Conservation (phyloP, 2,329 filamentous ascomycete species). For the Fusarium tanahbumbuense region DNA sequence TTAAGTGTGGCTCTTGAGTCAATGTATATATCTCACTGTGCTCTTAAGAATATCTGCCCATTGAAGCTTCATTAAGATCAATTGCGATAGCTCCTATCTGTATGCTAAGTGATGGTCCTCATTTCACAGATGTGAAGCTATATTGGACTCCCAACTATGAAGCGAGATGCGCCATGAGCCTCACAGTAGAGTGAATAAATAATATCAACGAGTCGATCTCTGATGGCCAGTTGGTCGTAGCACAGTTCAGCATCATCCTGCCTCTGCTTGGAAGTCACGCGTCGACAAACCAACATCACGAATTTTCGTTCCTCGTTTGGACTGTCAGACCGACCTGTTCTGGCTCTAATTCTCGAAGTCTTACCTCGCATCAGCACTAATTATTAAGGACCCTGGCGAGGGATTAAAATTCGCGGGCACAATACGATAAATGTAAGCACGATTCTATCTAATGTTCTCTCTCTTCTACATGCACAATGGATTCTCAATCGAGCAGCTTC, state of each 20-base stretch:
- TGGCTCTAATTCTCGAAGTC: not conserved
- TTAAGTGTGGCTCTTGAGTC: not conserved
- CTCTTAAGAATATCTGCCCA: too few relatives aligned
- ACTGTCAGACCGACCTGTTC: not conserved
- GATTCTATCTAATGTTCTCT: not conserved
- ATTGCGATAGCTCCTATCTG: not conserved
- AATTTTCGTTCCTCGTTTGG: not conserved
- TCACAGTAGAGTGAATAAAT: not conserved
- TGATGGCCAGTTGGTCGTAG: not conserved
- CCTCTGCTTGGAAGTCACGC: not conserved
- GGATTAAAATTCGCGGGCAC: not conserved
- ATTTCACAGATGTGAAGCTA: not conserved
- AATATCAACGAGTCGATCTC: not conserved
- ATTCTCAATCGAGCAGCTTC: not conserved
- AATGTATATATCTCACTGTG: not conserved
- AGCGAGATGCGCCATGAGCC: not conserved
- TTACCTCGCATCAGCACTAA: slow-evolving; percentile 10
- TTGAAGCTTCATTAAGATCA: too few relatives aligned
- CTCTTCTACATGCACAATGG: not conserved
- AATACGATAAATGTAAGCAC: not conserved
- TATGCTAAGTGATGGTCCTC: not conserved
- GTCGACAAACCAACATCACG: not conserved
- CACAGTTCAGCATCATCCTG: not conserved
- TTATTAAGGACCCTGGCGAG: too few relatives aligned
- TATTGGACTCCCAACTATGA: not conserved